Evolutionary conservation across 108 stramenopile species (phyloP).

Genomic region (Cyclostephanos tholiformis): DNA sequence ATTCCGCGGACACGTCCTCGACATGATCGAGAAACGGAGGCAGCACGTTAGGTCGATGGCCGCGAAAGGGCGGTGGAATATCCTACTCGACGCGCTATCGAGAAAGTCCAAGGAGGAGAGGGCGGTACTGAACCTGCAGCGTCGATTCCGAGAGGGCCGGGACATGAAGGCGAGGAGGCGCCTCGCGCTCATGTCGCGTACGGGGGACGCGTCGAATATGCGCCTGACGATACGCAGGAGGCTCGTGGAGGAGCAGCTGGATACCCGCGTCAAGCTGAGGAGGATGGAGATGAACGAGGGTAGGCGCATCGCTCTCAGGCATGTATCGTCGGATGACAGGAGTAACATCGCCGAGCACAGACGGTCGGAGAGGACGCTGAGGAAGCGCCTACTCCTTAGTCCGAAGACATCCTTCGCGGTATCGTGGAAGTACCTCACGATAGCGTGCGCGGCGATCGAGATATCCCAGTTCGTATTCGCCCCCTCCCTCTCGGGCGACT

Average conservation of each 20-base stretch:
- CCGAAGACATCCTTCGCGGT: slow-evolving; percentile 81
- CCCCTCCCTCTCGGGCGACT: slow-evolving; percentile 56
- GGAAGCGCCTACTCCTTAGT: slow-evolving; percentile 54
- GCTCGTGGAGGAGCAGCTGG: slow-evolving; percentile 35
- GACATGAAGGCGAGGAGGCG: slow-evolving; percentile 40
- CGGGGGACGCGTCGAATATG: slow-evolving; percentile 28
- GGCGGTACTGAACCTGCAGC: slow-evolving; percentile 64
- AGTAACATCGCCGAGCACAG: slow-evolving; percentile 29
- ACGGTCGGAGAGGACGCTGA: slow-evolving; percentile 35
- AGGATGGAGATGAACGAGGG: slow-evolving; percentile 34
- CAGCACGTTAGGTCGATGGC: slow-evolving; percentile 50
- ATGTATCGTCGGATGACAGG: slow-evolving; percentile 58
- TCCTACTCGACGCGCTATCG: slow-evolving; percentile 33
- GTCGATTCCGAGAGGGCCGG: slow-evolving; percentile 47
- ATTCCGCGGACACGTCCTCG: slow-evolving; percentile 53
- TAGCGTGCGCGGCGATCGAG: slow-evolving; percentile 62
- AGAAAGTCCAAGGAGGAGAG: slow-evolving; percentile 33
- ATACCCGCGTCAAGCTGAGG: slow-evolving; percentile 18
- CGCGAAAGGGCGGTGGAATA: slow-evolving; percentile 38
- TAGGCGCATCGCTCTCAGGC: slow-evolving; percentile 47
- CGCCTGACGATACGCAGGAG: slow-evolving; percentile 28
- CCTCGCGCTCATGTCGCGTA: slow-evolving; percentile 26
- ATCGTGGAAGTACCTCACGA: slow-evolving; percentile 64
- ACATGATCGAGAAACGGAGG: slow-evolving; percentile 50
- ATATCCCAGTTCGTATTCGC: slow-evolving; percentile 51